Evolutionary conservation across 1,284 basidiomycete species (phyloP), one percentile per base, ranked within the genome.

Genomic region (Ustilago xerochloae): DNA sequence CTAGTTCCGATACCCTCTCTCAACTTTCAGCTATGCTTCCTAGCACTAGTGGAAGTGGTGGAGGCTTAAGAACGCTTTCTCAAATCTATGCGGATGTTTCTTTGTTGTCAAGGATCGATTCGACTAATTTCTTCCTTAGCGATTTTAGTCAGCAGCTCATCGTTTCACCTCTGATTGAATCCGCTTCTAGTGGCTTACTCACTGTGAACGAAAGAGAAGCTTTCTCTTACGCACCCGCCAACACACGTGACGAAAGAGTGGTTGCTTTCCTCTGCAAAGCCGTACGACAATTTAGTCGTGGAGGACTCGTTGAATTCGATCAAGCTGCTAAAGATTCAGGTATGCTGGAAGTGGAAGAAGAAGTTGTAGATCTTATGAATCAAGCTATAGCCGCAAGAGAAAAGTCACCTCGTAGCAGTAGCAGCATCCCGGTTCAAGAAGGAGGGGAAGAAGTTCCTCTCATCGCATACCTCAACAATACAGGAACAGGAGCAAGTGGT

Each of bases 171-270:
- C 75, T 84, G 36, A 67, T 86, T 41, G 82, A 86, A 30, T 50
- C 81, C 7, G 79, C 85, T 0, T 72, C 79, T 90, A 84, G 86
- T 15, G 69, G 78, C 0, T 72, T 83, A 9, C 84, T 91, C 45
- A 87, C 87, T 4, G 79, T 89, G 3, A 64, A 50, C 3, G 90
- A 92, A 72, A 86, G 88, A 53, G 79, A 88, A 20, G 68, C 86
- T 15, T 86, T 91, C 67, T 75, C 75, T 43, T 83, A 82, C 26
- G 84, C 85, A 0, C 88, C 88, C 0, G 85, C 88, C 45, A 87
- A 87, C 65, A 63, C 79, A 2, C 82, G 87, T n/a, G 87, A 88
- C 60, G 81, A 84, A 18, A 70, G 84, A 3, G 84, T 86, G 10
- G 72, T 85, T 2, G 74, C 68, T 4, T 83, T 86, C 13, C 85